Evolutionary conservation across 2,329 filamentous ascomycete genomes (phyloP), one percentile per base, ranked within the genome.

Genomic region (Leptographium wingfieldii): DNA sequence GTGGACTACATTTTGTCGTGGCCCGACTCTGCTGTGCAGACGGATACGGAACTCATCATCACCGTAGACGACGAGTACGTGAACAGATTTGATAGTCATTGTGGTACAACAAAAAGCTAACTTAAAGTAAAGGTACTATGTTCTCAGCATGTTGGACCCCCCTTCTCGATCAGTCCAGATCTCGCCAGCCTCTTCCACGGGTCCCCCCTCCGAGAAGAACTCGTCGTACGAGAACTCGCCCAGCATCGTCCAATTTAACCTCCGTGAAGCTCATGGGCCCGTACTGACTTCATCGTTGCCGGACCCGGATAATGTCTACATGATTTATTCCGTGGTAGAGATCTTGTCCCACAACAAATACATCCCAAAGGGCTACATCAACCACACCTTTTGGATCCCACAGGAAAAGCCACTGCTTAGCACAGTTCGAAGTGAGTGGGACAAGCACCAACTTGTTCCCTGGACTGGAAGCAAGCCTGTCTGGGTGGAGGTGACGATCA

Each of bases 401-500:
- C 65, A 65, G 31, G n/a, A 59, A 0, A 2, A 3, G 12, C 66
- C 67, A 1, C 59, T 68, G 19, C 46, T 68, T 1, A 49, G 57
- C 5, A 29, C 63, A n/a, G 46, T 59, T n/a, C 63, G 65, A 5
- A 29, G 35, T 9, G 22, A 55, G 7, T 68, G 67, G 67, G 62
- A 68, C 56, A 48, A 11, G 7, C 60, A 66, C 56, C 67, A 68
- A 49, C 64, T 68, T 4, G 63, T 66, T 10, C 63, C 65, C 6
- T 66, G 65, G 65, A 68, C 66, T 0, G 67, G 66, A 2, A 1
- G 33, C 19, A 56, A 61, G 49, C 59, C 65, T 0, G 62, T 40
- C 0, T 68, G 67, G 66, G 65, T 67, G 12, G 67, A 68, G 40
- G 59, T 67, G 9, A 64, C 65, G 1, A 64, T 68, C 57, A 68